phyloP scores from a whole-genome alignment of 2,329 filamentous ascomycete species.

The Neopestalotiopsis rosae region DNA sequence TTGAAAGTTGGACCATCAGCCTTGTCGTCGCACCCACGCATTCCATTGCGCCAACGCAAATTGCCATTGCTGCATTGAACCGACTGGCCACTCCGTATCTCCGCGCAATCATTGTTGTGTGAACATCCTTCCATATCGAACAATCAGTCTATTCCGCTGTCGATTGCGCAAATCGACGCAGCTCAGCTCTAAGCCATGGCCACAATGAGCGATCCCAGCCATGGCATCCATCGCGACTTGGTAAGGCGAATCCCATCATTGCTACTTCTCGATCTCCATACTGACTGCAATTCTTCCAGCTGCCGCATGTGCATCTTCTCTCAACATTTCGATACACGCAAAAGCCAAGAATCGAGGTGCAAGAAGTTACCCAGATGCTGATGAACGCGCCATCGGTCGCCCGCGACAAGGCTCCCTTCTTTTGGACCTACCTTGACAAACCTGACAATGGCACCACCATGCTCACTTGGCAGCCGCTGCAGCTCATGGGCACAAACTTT shows the following conservation, averaged over 20 bases:
- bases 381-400: slow-evolving; percentile 84
- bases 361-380: slow-evolving; percentile 83
- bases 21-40: slow-evolving; percentile 13
- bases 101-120: neutral
- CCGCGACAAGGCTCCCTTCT: slow-evolving; percentile 83
- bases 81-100: neutral
- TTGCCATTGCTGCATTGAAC: neutral
- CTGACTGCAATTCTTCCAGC: slow-evolving; percentile 50
- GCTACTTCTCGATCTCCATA: neutral
- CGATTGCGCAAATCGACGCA: slow-evolving; percentile 4
- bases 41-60: slow-evolving; percentile 4
- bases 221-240: slow-evolving; percentile 49
- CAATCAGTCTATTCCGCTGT: neutral
- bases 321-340: slow-evolving; percentile 82
- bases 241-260: slow-evolving; percentile 32
- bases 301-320: slow-evolving; percentile 88
- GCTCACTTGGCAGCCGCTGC: slow-evolving; percentile 86
- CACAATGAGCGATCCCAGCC: slow-evolving; percentile 50
- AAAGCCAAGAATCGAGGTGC: slow-evolving; percentile 71
- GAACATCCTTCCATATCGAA: neutral
- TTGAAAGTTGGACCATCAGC: slow-evolving; percentile 17
- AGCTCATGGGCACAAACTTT: slow-evolving; percentile 73
- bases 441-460: slow-evolving; percentile 83
- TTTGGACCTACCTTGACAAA: slow-evolving; percentile 88
- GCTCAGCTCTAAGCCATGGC: slow-evolving; percentile 30